Percentiles rank a stretch among this genome's conserved stretches.
phyloP scores from a whole-genome alignment of 257 asterid genomes.

The Solanum corneliomulleri region DNA sequence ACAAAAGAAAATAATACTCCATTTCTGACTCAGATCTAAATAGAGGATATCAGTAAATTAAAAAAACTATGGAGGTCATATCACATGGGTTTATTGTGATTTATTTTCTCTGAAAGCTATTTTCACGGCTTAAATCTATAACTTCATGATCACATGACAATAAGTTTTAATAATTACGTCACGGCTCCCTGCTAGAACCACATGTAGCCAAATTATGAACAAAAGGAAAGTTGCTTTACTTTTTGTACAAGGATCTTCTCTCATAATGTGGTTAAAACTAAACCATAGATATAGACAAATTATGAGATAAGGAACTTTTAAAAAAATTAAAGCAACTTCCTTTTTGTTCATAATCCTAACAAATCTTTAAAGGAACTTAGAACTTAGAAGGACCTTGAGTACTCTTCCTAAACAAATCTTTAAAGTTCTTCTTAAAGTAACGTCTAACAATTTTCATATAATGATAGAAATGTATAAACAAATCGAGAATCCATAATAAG shows the following conservation, averaged over 20 bases:
- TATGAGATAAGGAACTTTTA: neutral
- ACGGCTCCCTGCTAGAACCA: neutral
- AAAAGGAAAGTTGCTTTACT: neutral
- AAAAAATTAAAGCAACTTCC: neutral
- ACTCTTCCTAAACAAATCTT: neutral
- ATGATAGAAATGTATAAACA: neutral
- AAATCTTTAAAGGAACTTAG: neutral
- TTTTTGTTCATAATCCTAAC: neutral
- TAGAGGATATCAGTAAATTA: neutral
- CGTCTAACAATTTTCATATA: neutral
- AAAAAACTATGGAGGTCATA: no score
- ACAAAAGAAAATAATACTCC: neutral
- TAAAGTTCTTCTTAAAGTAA: neutral
- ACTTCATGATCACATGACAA: neutral
- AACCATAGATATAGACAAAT: neutral
- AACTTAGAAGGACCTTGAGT: neutral
- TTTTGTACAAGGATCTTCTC: neutral
- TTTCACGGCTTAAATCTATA: accelerated
- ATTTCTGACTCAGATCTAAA: neutral
- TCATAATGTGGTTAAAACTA: neutral
- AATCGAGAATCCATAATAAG: neutral
- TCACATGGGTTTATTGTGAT: neutral
- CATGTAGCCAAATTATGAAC: neutral
- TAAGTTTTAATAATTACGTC: neutral
- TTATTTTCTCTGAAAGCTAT: accelerated